phyloP scores from a whole-genome alignment of 2,329 filamentous ascomycete species.

The Neonectria faginata region DNA sequence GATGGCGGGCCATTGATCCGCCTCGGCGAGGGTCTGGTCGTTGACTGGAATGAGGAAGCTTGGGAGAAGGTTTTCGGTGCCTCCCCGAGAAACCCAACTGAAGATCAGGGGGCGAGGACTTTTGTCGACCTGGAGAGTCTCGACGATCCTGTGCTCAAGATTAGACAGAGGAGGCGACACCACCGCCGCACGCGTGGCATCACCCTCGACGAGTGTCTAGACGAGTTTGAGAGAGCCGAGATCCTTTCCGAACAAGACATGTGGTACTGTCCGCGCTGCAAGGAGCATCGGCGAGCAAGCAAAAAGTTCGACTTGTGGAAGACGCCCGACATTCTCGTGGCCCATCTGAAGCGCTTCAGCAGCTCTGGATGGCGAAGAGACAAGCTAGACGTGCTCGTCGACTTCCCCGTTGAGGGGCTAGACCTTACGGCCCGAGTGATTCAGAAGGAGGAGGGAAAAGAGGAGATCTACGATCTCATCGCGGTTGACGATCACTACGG shows the following conservation, averaged over 20 bases:
- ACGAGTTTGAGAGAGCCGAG: slow-evolving; percentile 95
- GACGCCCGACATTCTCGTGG: slow-evolving; percentile 91
- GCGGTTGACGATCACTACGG: slow-evolving; percentile 97
- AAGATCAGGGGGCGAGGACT: slow-evolving; percentile 70
- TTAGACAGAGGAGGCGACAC: slow-evolving; percentile 73
- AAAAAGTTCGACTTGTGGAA: slow-evolving; percentile 99
- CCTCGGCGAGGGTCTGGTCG: slow-evolving; percentile 84
- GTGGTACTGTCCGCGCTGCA: slow-evolving; percentile 97
- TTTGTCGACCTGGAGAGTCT: slow-evolving; percentile 65
- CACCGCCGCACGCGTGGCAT: slow-evolving; percentile 71
- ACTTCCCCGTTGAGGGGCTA: slow-evolving; percentile 89
- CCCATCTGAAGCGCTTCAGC: slow-evolving; percentile 96
- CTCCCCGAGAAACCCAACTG: slow-evolving; percentile 48
- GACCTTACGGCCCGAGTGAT: slow-evolving; percentile 85
- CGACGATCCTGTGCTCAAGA: slow-evolving; percentile 73
- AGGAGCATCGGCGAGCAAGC: slow-evolving; percentile 89
- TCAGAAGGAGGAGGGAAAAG: slow-evolving; percentile 82
- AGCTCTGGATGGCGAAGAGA: slow-evolving; percentile 84
- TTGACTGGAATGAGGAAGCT: slow-evolving; percentile 83
- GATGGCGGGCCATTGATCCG: slow-evolving; percentile 76
- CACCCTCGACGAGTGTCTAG: slow-evolving; percentile 88
- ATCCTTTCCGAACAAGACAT: slow-evolving; percentile 94
- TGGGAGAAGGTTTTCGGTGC: slow-evolving; percentile 77
- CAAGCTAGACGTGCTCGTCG: slow-evolving; percentile 90
- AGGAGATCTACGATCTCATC: slow-evolving; percentile 90